Base-by-base conservation (phyloP, 768 basidiomycete species). In the Kwoniella sp. region DNA sequence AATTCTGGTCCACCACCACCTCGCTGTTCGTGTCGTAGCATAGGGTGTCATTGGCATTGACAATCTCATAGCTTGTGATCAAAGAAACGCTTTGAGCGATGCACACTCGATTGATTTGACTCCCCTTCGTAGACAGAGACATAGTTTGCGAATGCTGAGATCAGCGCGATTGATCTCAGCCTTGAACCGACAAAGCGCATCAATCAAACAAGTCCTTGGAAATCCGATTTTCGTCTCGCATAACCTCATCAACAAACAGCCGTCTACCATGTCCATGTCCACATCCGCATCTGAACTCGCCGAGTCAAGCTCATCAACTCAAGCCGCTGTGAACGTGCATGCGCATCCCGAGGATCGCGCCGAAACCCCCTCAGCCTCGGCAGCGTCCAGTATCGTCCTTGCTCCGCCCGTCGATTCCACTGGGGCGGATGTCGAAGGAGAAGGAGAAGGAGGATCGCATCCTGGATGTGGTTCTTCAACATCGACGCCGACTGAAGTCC, bases 1-100 rank as follows among this genome's bases (percentile, higher is more conserved):
- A 53, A 54, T 62, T 62, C 61, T 55, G 53, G 61, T 62, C 61
- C 61, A 62, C 61, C 28, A 45, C 48, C 34, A 34, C 34, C 34
- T 34, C n/a, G n/a, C n/a, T n/a, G n/a, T n/a, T n/a, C n/a, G 34
- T 34, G 34, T 34, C 13, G 34, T 5, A 5, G n/a, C n/a, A n/a
- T n/a, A n/a, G n/a, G n/a, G n/a, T n/a, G n/a, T n/a, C n/a, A n/a
- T n/a, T n/a, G n/a, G n/a, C n/a, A n/a, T n/a, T n/a, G n/a, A n/a
- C n/a, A 34, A 34, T 5, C 34, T 34, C 34, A 34, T 34, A 34
- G 34, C 34, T 5, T 34, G 5, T 13, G 34, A 34, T 5, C 34
- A 34, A n/a, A n/a, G n/a, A n/a, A n/a, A n/a, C n/a, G n/a, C n/a
- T n/a, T n/a, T n/a, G n/a, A n/a, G n/a, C n/a, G n/a, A n/a, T n/a